Base-by-base conservation (phyloP, 371 early-diverging fungal genomes). In the Dinochytrium kinnereticum region DNA sequence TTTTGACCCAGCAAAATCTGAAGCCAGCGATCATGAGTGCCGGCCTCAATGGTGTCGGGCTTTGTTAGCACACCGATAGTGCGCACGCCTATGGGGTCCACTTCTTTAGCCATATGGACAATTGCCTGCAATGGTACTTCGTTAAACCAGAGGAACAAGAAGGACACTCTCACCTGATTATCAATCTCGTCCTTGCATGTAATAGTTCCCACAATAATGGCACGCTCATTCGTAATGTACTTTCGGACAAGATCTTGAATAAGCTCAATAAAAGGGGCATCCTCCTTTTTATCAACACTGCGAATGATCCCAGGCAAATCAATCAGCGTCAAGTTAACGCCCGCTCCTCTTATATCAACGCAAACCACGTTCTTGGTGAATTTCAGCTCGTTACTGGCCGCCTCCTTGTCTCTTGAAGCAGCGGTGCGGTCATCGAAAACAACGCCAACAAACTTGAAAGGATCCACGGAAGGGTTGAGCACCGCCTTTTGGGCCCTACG, bases 221-320 rank as follows among this genome's bases (percentile, higher is more conserved):
- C 73, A 26, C 82, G 51, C 21, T 75, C 76, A n/a, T 84, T 78
- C 40, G 40, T 3, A 61, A 85, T 84, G 72, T 87, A 85, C 2
- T 33, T 36, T 24, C 69, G 55, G 10, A 86, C 86, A 1, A 85
- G 57, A 21, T 79, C 82, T 51, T 85, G 64, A 17, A 86, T 81
- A 71, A 84, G 39, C 1, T 66, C 71, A 59, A 85, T 84, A 38
- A 77, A 80, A 2, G 61, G 65, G 2, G 70, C 51, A 37, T 86
- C 82, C 13, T 82, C 77, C 36, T 39, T 59, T 26, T 69, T 55
- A 38, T 83, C 82, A 30, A 82, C 80, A 50, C 73, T 79, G 21
- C 82, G 80, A 72, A 85, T 86, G 78, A 85, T 86, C 36, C 87
- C 87, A 0, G 87, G 87, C 34, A 87, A 65, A 73, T 86, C 87